These are phyloP conservation scores for Pyrus betulifolia DNA, from an alignment of 306 rosid genomes.

Conservation along the genomic window DNA sequence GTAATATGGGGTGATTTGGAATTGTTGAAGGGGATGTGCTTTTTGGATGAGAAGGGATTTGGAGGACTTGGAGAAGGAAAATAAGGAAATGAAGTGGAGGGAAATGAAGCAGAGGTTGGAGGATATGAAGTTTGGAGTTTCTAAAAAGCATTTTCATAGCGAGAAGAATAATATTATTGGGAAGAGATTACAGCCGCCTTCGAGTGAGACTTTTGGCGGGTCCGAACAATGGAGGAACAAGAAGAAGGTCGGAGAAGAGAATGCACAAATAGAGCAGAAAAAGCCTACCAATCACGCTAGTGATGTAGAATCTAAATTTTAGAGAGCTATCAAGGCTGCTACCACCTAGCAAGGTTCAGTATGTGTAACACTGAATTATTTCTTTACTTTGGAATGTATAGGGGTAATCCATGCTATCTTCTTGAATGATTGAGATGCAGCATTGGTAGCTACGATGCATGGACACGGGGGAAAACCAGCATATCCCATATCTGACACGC, in stretches of 20 bases:
- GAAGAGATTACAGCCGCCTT: conserved; percentile 12
- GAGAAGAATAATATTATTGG: conserved; percentile 18
- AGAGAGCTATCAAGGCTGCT: conserved; percentile 85
- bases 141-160: not conserved
- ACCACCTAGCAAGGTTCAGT: conserved; percentile 26
- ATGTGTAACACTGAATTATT: not conserved
- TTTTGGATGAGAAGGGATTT: conserved; percentile 59
- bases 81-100: conserved; percentile 51
- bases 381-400: conserved; percentile 20
- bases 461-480: too few species aligned
- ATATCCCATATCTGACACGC: too few species aligned
- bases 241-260: conserved; percentile 29
- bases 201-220: conserved; percentile 30
- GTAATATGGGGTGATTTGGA: conserved; percentile 33
- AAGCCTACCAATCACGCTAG: conserved; percentile 29
- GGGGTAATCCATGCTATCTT: not conserved
- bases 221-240: conserved; percentile 54
- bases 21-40: conserved; percentile 49
- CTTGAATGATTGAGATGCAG: not conserved
- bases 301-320: conserved; percentile 76
- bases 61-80: conserved; percentile 61
- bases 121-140: too few species aligned
- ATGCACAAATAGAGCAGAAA: conserved; percentile 31
- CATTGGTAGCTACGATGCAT: too few species aligned
- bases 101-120: too few species aligned